These are phyloP conservation scores for Cryptosporidium xiaoi DNA, from an alignment of 169 alveolate species.

Conservation along the genomic window DNA sequence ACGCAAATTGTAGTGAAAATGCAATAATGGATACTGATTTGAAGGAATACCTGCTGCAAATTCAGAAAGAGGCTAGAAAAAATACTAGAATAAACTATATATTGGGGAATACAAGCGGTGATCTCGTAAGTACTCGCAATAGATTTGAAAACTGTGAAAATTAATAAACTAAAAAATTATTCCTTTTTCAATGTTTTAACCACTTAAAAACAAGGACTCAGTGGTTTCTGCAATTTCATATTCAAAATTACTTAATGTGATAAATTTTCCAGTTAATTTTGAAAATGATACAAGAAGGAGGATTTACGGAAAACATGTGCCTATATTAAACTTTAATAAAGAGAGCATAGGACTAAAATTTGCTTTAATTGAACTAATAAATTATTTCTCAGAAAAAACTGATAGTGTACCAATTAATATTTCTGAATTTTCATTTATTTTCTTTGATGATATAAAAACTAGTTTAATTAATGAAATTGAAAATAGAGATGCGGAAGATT, in stretches of 20 bases:
- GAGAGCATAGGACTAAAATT: constrained; percentile 4
- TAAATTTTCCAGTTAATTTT: constrained; percentile 8
- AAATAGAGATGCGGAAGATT: neutral
- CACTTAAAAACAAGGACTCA: constrained; percentile 27
- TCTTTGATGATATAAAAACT: constrained; percentile 18
- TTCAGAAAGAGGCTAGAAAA: too few relatives aligned
- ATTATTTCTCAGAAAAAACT: constrained; percentile 10
- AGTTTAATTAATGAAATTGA: neutral
- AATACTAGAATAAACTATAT: neutral
- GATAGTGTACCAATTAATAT: constrained; percentile 1
- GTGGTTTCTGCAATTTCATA: constrained; percentile 41
- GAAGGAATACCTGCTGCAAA: too few relatives aligned
- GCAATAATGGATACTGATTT: too few relatives aligned
- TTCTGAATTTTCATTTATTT: constrained; percentile 26
- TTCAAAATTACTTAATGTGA: constrained; percentile 30
- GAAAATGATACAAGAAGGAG: neutral
- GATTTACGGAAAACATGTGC: constrained; percentile 26
- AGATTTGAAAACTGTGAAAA: too few relatives aligned
- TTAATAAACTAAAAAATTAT: neutral
- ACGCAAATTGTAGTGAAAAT: too few relatives aligned
- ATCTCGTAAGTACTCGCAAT: constrained; percentile 27
- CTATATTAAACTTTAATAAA: constrained; percentile 29
- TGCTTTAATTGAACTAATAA: constrained; percentile 8
- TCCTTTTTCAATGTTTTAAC: too few relatives aligned
- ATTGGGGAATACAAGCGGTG: constrained; percentile 55